These are phyloP conservation scores for Eleusine coracana DNA, from an alignment of 176 grass and related monocot genomes.

Conservation along the genomic window DNA sequence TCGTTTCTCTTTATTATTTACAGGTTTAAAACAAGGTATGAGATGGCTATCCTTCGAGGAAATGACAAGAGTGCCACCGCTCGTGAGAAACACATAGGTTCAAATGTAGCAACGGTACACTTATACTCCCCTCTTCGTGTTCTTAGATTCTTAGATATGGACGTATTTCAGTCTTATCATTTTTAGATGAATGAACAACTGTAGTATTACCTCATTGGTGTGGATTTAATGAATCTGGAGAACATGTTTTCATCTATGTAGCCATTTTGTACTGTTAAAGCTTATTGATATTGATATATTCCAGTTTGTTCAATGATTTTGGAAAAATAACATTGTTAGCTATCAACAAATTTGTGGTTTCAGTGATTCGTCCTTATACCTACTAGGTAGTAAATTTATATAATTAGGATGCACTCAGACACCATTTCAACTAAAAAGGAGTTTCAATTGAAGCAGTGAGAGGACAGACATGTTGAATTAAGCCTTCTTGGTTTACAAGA, in stretches of 20 bases:
- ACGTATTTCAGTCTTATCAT: neutral
- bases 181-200: neutral
- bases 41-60: constrained; percentile 69
- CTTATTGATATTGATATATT: neutral
- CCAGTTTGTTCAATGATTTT: neutral
- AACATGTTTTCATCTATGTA: constrained; percentile 7
- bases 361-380: neutral
- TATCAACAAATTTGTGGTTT: neutral
- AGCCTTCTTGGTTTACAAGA: constrained; percentile 17
- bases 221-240: constrained; percentile 15
- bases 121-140: constrained; percentile 23
- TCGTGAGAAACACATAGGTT: constrained; percentile 70
- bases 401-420: constrained; percentile 10
- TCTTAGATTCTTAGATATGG: constrained; percentile 6
- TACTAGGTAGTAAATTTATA: constrained; percentile 9
- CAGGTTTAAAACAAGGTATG: constrained; percentile 79
- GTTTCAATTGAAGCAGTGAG: constrained; percentile 1
- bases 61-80: constrained; percentile 89
- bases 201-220: neutral
- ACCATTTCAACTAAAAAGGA: neutral
- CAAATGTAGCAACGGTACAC: constrained; percentile 72
- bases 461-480: constrained; percentile 7
- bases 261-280: constrained; percentile 20
- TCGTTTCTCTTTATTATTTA: constrained; percentile 43
- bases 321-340: neutral